Evolutionary conservation across 805 yeast species (phyloP).

Genomic region (Yamadazyma laniorum): DNA sequence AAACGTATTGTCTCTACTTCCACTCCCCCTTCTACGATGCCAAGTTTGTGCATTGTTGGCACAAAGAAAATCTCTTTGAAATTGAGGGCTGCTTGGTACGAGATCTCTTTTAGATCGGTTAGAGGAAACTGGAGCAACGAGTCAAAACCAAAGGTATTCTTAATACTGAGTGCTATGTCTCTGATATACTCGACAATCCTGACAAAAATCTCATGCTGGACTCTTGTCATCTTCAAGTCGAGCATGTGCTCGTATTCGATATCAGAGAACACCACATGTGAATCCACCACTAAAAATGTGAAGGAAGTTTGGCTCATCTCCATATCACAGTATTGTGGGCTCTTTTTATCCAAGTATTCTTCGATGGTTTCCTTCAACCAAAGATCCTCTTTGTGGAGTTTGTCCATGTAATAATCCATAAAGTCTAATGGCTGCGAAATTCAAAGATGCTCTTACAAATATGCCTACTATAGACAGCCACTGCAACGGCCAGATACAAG

Average conservation of each 20-base stretch:
- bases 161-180: slow-evolving; percentile 3
- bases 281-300: slow-evolving; percentile 14
- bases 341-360: slow-evolving; percentile 3
- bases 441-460: slow-evolving; percentile 4
- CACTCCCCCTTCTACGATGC: background rate
- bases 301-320: slow-evolving; percentile 7
- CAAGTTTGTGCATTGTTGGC: slow-evolving; percentile 12
- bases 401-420: slow-evolving; percentile 9
- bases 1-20: slow-evolving; percentile 9
- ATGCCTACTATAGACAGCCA: slow-evolving; percentile 4
- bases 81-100: slow-evolving; percentile 23
- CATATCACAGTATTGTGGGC: background rate
- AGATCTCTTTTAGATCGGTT: slow-evolving; percentile 23
- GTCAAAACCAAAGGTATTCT: slow-evolving; percentile 2
- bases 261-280: slow-evolving; percentile 12
- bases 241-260: slow-evolving; percentile 13
- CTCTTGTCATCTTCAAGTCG: slow-evolving; percentile 5
- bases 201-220: slow-evolving; percentile 2
- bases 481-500: too few species aligned
- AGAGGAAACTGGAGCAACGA: slow-evolving; percentile 20
- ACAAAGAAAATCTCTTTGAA: slow-evolving; percentile 25
- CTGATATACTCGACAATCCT: slow-evolving; percentile 2
- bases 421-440: slow-evolving; percentile 8
- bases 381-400: slow-evolving; percentile 3
- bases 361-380: slow-evolving; percentile 6